Base-by-base conservation (phyloP, 768 basidiomycete genomes). In the Gymnopilus junonius region DNA sequence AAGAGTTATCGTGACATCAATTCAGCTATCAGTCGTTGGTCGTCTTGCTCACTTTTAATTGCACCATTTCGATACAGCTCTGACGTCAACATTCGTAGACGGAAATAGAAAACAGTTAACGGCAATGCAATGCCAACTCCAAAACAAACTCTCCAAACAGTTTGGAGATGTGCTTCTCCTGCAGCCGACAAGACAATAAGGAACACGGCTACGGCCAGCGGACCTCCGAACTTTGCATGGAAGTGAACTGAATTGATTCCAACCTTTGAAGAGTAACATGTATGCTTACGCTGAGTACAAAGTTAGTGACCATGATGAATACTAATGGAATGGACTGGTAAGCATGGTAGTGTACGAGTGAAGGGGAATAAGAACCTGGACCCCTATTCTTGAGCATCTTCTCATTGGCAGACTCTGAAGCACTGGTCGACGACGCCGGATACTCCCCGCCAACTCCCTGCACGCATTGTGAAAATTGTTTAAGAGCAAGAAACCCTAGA, bases 361-460 rank as follows among this genome's bases (percentile, higher is more conserved):
- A 1, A 48, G 62, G 15, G 5, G 15, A 21, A 43, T 20, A 27
- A 54, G 39, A 40, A 86, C 86, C 77, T 65, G 88, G 87, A 1
- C 91, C 91, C 37, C 90, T 83, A 56, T 80, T 73, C 66, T 81
- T 79, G 29, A 83, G 58, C 74, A 85, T 85, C 68, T 83, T 85
- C 74, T 92, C 90, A 68, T 92, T 92, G 17, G 90, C 88, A 31
- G 90, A 84, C 73, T 92, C 91, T 31, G 83, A 84, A 4, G 90
- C 90, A 42, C 84, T 84, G 0, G 88, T 87, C 0, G 87, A 88
- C 6, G 87, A 89, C 6, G 88, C 88, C 0, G 91, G 90, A 73
- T 93, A 92, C 76, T 92, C 90, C 25, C 90, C 90, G 35, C 90
- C 90, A 12, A 90, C 89, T 62, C 90, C 90, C 82, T 88, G 42